Evolutionary conservation across 164 flowering plant species (phyloP).

Genomic region (Saururus chinensis): DNA sequence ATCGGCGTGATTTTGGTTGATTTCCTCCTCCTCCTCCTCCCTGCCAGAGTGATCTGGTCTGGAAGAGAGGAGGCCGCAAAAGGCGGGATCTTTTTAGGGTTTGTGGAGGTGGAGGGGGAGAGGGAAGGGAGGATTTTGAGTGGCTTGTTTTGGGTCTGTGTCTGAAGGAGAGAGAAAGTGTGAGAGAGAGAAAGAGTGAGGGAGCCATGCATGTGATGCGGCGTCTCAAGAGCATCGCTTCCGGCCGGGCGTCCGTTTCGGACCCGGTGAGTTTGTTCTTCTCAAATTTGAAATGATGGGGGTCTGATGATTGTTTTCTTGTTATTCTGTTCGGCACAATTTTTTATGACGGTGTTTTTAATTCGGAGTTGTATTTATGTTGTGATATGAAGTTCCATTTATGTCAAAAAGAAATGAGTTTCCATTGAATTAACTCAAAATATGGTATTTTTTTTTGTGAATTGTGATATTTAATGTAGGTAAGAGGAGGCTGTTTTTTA

Average conservation of each 20-base stretch:
- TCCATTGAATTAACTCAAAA: too few species aligned
- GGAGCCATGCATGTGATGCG: slow-evolving; percentile 73
- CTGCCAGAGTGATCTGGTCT: not conserved
- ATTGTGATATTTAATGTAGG: too few species aligned
- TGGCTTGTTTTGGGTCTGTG: too few species aligned
- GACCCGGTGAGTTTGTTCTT: slow-evolving; percentile 47
- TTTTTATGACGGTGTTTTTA: too few species aligned
- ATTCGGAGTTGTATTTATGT: too few species aligned
- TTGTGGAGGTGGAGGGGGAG: not conserved
- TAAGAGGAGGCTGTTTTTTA: too few species aligned
- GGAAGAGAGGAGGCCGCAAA: not conserved
- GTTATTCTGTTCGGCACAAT: too few species aligned
- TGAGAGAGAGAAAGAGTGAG: not conserved
- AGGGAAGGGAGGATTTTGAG: not conserved
- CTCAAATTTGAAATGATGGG: not conserved
- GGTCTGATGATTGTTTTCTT: too few species aligned
- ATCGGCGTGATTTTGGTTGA: not conserved
- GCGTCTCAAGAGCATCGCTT: slow-evolving; percentile 82
- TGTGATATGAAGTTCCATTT: too few species aligned
- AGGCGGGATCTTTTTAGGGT: not conserved
- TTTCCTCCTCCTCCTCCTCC: not conserved
- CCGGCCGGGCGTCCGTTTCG: slow-evolving; percentile 84
- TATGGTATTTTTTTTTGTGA: too few species aligned
- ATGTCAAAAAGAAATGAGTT: too few species aligned
- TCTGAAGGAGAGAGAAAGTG: not conserved